Conservation (phyloP, 768 basidiomycete genomes). For the Pisolithus marmoratus region DNA sequence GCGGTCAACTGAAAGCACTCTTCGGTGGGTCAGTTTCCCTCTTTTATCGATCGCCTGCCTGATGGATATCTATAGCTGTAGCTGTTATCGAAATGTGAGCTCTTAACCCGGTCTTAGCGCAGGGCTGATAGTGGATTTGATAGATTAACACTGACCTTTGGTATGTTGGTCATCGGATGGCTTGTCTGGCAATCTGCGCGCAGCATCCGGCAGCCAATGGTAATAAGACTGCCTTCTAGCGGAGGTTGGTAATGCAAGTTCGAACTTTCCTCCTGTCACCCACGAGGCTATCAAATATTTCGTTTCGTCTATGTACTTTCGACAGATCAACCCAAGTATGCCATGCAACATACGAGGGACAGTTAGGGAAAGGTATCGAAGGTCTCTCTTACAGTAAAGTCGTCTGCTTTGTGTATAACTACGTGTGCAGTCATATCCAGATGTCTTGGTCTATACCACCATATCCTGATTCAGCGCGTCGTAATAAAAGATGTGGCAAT, state of each 20-base stretch:
- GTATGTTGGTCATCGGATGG: slow-evolving; percentile 45
- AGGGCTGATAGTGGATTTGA: slow-evolving; percentile 8
- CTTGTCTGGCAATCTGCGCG: slow-evolving; percentile 48
- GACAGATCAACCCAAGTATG: no score
- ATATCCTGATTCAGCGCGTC: no score
- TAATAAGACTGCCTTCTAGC: slow-evolving; percentile 19
- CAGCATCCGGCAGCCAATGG: slow-evolving; percentile 27
- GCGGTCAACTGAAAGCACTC: slow-evolving; percentile 48
- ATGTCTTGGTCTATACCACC: no score
- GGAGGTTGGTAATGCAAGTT: slow-evolving; percentile 1
- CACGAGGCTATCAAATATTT: no score
- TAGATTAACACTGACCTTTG: slow-evolving; percentile 43
- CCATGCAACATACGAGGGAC: no score
- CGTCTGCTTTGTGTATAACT: no score
- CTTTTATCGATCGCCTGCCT: neutral
- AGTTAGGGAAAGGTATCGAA: no score
- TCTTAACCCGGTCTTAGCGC: neutral
- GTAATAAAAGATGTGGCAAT: no score
- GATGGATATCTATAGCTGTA: slow-evolving; percentile 29
- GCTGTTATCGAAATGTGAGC: slow-evolving; percentile 50
- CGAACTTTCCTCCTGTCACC: neutral
- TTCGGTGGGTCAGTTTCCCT: slow-evolving; percentile 38
- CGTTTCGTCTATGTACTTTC: no score
- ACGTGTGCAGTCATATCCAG: no score
- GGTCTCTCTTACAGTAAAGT: no score